Percentiles rank a stretch among this genome's conserved stretches.
Evolutionary conservation across 225 moss, liverwort and hornwort species (phyloP).

Genomic region (Sphagnum tenellum): DNA sequence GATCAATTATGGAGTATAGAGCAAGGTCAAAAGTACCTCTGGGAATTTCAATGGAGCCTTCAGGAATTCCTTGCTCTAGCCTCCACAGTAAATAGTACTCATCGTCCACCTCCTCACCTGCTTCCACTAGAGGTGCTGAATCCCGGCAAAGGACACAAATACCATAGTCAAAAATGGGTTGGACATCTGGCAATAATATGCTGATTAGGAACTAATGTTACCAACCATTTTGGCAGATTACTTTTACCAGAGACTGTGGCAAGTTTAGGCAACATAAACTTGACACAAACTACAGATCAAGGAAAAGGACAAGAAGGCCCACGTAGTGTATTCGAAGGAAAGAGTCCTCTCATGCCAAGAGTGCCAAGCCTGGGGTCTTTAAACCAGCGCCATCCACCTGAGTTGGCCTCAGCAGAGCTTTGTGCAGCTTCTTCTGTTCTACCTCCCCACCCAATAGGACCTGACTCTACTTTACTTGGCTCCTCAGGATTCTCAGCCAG

Average conservation of each 20-base stretch:
- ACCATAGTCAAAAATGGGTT: background rate
- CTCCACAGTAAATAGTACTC: constrained; percentile 82
- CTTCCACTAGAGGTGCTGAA: constrained; percentile 78
- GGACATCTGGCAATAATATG: background rate
- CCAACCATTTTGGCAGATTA: too few species aligned
- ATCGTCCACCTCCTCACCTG: constrained; percentile 49
- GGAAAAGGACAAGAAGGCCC: constrained; percentile 13
- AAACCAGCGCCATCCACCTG: constrained; percentile 57
- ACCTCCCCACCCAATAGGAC: constrained; percentile 51
- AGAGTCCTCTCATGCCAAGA: constrained; percentile 77
- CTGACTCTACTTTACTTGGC: constrained; percentile 51
- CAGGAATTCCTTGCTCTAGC: constrained; percentile 84
- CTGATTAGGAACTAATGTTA: background rate
- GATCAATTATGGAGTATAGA: too few species aligned
- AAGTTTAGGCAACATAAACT: too few species aligned
- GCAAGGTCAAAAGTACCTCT: constrained; percentile 33
- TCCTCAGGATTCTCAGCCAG: constrained; percentile 26
- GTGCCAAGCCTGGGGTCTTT: constrained; percentile 67
- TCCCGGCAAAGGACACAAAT: background rate
- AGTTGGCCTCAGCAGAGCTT: constrained; percentile 29
- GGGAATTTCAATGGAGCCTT: constrained; percentile 84
- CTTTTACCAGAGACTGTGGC: too few species aligned
- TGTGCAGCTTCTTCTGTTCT: constrained; percentile 38
- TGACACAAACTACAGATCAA: background rate
- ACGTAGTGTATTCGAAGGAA: constrained; percentile 51